phyloP scores from a whole-genome alignment of 345 rosid species.

The Anastatica hierochuntica region DNA sequence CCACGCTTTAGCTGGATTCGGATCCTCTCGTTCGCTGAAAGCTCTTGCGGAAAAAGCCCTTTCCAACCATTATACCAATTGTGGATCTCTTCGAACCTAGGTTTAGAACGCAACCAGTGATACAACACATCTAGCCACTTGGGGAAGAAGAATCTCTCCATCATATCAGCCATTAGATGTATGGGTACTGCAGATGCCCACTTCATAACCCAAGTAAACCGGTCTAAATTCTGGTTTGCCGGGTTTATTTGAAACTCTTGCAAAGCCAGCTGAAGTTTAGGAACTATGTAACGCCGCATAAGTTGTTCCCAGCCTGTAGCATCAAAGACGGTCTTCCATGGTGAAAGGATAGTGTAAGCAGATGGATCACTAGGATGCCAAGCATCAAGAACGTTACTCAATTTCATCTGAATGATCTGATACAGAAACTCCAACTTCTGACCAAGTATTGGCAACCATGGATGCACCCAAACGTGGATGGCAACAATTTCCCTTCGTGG shows the following conservation, averaged over 20 bases:
- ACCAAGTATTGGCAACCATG: constrained; percentile 86
- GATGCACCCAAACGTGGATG: constrained; percentile 91
- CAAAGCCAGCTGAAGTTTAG: constrained; percentile 76
- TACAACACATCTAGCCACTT: constrained; percentile 85
- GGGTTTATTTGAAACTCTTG: constrained; percentile 81
- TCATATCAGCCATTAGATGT: constrained; percentile 83
- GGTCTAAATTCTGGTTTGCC: constrained; percentile 64
- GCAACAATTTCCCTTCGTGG: constrained; percentile 73
- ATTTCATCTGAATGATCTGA: constrained; percentile 66
- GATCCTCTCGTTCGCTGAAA: constrained; percentile 67
- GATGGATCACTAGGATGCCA: constrained; percentile 90
- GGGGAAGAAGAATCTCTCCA: constrained; percentile 76
- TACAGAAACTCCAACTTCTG: constrained; percentile 64
- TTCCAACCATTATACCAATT: constrained; percentile 83
- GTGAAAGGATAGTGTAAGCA: constrained; percentile 73
- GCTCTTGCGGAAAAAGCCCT: constrained; percentile 67
- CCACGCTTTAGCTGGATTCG: constrained; percentile 58
- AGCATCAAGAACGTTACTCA: constrained; percentile 78
- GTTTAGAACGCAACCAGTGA: constrained; percentile 67
- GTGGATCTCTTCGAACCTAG: constrained; percentile 65
- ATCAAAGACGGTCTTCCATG: constrained; percentile 92
- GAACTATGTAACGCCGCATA: constrained; percentile 82
- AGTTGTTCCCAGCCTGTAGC: constrained; percentile 79
- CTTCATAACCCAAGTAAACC: constrained; percentile 61
- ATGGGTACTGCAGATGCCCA: constrained; percentile 84